These are phyloP conservation scores for Canavalia ensiformis DNA, from an alignment of 306 rosid genomes.

Conservation along the genomic window DNA sequence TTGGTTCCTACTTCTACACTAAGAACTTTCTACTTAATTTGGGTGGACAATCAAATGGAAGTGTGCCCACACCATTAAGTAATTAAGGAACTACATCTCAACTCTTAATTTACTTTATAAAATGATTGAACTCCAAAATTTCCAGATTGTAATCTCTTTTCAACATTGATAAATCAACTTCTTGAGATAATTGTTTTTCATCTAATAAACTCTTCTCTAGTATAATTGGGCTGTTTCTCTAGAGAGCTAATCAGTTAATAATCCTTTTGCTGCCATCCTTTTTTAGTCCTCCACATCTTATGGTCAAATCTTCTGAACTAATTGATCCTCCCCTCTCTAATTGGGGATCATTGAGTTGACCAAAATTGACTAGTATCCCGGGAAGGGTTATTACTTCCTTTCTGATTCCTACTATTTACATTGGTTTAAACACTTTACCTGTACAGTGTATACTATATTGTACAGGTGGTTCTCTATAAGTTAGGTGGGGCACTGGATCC, in stretches of 20 bases:
- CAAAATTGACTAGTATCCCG: neutral
- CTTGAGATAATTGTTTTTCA: neutral
- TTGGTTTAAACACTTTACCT: neutral
- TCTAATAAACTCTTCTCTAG: neutral
- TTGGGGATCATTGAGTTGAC: neutral
- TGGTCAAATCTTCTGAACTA: constrained; percentile 5
- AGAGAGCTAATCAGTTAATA: neutral
- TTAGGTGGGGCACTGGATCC: neutral
- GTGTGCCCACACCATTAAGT: constrained; percentile 14
- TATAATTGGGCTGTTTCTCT: constrained; percentile 13
- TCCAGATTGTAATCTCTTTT: neutral
- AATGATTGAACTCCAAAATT: neutral
- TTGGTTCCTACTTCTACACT: constrained; percentile 25
- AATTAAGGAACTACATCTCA: constrained; percentile 12
- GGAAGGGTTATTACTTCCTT: neutral
- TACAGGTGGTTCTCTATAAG: neutral
- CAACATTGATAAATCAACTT: neutral
- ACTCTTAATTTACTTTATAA: neutral
- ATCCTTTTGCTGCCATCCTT: neutral
- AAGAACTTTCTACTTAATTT: constrained; percentile 1
- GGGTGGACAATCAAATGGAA: constrained; percentile 7
- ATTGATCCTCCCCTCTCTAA: neutral
- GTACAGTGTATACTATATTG: neutral
- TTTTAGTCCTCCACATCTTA: neutral
- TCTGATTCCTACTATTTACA: neutral